Base-by-base conservation (phyloP, 371 early-diverging fungal genomes). In the Mortierella sp. region DNA sequence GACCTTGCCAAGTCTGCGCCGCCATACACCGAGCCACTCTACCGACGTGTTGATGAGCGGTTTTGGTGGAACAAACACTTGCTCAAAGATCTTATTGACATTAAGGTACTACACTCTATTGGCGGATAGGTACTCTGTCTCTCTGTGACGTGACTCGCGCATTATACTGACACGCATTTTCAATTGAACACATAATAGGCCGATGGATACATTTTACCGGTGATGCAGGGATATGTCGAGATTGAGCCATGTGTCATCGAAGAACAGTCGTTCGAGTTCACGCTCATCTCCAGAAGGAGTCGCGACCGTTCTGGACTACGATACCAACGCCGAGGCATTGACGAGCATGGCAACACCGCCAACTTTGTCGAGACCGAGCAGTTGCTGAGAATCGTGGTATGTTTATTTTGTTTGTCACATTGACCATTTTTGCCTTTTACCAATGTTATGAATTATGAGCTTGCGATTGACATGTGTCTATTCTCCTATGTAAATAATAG, bases 361-460 rank as follows among this genome's bases (percentile, higher is more conserved):
- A 99, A 99, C 88, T 98, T 93, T 91, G 99, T 99, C 4, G 99
- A 99, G 89, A 99, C 99, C 0, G 99, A 99, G 87, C 99, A 99
- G 89, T 87, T 99, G 12, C 60, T 84, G 14, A 76, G 85, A 4
- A 84, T 84, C 7, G 81, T 81, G 65, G 85, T 84, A 80, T 27
- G 75, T 65, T 29, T 29, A 4, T 70, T 2, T 41, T 41, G 7
- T n/a, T 70, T 4, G 3, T n/a, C 4, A 32, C 4, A 14, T 18
- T 71, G 6, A 4, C 18, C 29, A 4, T 70, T 6, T 43, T 56
- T 71, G 54, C 44, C 21, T 38, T 18, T 43, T 16, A 44, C 21
- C 21, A 10, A 21, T 24, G 24, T 38, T 16, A 12, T 43, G 11
- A 5, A 21, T 21, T n/a, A 32, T 24, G 38, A 10, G 7, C 43